These are phyloP conservation scores for Stephanodiscus triporus DNA, from an alignment of 108 stramenopile genomes.

Conservation along the genomic window DNA sequence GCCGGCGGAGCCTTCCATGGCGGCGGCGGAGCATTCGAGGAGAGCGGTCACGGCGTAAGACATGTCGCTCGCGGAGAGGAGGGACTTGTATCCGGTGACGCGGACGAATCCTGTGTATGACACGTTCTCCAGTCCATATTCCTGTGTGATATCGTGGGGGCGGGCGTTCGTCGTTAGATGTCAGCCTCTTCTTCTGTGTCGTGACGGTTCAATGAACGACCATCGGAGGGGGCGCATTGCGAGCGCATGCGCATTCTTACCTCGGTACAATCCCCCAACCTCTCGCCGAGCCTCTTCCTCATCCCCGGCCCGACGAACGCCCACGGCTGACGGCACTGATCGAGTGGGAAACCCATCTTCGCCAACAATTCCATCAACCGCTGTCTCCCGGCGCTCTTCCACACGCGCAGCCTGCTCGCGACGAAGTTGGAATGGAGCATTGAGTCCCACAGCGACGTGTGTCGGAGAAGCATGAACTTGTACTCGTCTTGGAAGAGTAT, in stretches of 20 bases:
- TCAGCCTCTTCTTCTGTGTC: too few relatives aligned
- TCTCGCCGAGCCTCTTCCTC: slow-evolving; percentile 64
- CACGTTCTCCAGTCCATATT: slow-evolving; percentile 79
- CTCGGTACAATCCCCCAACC: slow-evolving; percentile 63
- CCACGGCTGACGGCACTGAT: slow-evolving; percentile 82
- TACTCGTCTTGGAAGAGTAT: slow-evolving; percentile 74
- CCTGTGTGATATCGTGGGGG: slow-evolving; percentile 35
- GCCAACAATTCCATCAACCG: slow-evolving; percentile 80
- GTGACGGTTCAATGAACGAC: too few relatives aligned
- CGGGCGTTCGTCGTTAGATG: slow-evolving; percentile 5
- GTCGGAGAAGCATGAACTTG: slow-evolving; percentile 81
- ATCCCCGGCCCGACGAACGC: slow-evolving; percentile 77
- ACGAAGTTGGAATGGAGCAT: slow-evolving; percentile 80
- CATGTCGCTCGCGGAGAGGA: slow-evolving; percentile 83
- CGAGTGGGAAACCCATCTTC: slow-evolving; percentile 88
- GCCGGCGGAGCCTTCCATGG: slow-evolving; percentile 35
- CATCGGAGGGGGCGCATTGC: too few relatives aligned
- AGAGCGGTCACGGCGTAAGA: slow-evolving; percentile 86
- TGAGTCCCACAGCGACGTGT: slow-evolving; percentile 78
- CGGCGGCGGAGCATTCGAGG: slow-evolving; percentile 65
- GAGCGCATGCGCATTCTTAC: too few relatives aligned
- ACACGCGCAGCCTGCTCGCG: slow-evolving; percentile 69
- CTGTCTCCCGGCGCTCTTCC: slow-evolving; percentile 63
- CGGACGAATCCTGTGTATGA: slow-evolving; percentile 82
- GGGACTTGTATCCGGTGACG: slow-evolving; percentile 83